Conservation (phyloP, 257 asterid genomes). For the Scutellaria galericulata region DNA sequence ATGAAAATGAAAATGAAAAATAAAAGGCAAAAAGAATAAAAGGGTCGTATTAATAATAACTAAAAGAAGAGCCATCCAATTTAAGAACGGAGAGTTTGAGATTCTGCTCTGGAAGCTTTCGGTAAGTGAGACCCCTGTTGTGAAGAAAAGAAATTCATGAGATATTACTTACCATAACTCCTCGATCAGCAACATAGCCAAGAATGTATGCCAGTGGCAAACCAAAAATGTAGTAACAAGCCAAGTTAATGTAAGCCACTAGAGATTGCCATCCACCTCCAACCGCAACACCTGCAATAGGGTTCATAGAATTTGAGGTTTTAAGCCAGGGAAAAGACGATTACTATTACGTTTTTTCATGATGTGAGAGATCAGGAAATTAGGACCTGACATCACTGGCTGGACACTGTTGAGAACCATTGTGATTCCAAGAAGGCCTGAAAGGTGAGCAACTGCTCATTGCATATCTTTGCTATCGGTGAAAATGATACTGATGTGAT, state of each 20-base stretch:
- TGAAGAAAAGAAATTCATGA: background rate
- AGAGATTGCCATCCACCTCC: constrained; percentile 90
- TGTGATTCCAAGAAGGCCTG: constrained; percentile 72
- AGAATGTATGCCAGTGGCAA: constrained; percentile 68
- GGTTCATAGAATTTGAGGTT: too few relatives aligned
- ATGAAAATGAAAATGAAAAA: background rate
- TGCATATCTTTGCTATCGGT: constrained; percentile 70
- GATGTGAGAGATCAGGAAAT: too few relatives aligned
- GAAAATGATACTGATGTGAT: constrained; percentile 60
- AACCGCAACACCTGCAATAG: constrained; percentile 67
- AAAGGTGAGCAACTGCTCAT: constrained; percentile 67
- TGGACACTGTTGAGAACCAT: constrained; percentile 89
- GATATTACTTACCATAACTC: constrained; percentile 54
- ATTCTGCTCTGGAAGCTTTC: constrained; percentile 53
- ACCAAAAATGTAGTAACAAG: constrained; percentile 65
- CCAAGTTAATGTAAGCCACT: constrained; percentile 81
- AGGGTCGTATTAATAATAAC: constrained; percentile 33
- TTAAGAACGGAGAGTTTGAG: constrained; percentile 59
- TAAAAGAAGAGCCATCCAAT: constrained; percentile 65
- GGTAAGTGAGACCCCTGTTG: constrained; percentile 39
- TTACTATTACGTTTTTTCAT: background rate
- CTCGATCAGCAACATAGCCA: constrained; percentile 61
- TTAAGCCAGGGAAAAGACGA: background rate
- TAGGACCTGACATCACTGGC: constrained; percentile 96
- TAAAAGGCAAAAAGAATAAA: constrained; percentile 28